A percentile compares a stretch with the other conserved stretches of the same genome.
Evolutionary conservation across 257 asterid species (phyloP).

Genomic region (Coffea eugenioides): DNA sequence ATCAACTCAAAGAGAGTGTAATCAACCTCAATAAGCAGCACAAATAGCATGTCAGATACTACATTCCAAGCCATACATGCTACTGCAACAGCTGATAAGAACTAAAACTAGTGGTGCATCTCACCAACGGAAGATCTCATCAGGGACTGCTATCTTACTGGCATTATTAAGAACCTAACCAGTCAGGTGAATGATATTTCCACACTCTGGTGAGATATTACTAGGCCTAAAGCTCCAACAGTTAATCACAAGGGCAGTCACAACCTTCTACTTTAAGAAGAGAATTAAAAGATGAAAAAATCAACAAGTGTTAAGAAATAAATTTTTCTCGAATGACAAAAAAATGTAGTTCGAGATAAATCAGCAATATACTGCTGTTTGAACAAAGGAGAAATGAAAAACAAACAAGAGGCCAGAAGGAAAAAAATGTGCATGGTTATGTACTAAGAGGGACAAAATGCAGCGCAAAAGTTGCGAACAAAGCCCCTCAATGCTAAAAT

Average conservation of each 20-base stretch:
- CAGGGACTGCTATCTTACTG: neutral
- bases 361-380: neutral
- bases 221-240: neutral
- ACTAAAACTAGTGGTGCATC: neutral
- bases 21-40: neutral
- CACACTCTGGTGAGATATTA: neutral
- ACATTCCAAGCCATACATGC: neutral
- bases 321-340: no score
- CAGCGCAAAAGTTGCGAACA: neutral
- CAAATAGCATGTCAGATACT: neutral
- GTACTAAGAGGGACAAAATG: neutral
- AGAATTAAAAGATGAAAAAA: neutral
- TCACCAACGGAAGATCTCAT: neutral
- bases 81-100: neutral
- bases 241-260: neutral
- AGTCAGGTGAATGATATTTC: neutral
- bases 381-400: neutral
- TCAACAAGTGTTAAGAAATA: neutral
- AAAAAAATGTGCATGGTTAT: neutral
- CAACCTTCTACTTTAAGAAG: neutral
- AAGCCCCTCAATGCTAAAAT: neutral
- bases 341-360: neutral
- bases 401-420: neutral
- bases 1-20: neutral
- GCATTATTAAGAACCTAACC: neutral